phyloP scores from a whole-genome alignment of 495 filamentous ascomycete species.

The Acidomyces sp. region DNA sequence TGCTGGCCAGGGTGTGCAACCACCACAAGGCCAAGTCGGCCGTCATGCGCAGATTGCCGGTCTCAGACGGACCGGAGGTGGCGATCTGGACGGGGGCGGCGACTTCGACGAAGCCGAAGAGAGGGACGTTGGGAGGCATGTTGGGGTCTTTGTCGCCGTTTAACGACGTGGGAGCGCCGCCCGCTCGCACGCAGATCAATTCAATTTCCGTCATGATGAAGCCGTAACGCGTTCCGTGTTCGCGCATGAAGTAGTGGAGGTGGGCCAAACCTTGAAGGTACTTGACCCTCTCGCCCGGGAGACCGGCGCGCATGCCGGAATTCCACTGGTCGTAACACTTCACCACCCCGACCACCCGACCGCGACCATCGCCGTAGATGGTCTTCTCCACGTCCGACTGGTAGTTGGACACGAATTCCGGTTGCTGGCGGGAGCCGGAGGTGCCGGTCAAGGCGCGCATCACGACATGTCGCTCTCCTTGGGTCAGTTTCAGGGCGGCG shows the following conservation, averaged over 20 bases:
- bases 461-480: slow-evolving; percentile 44
- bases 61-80: slow-evolving; percentile 25
- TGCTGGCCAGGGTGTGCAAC: slow-evolving; percentile 73
- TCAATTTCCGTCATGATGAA: slow-evolving; percentile 94
- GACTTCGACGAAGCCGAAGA: slow-evolving; percentile 77
- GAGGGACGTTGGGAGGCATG: slow-evolving; percentile 38
- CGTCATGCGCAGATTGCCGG: slow-evolving; percentile 44
- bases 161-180: slow-evolving; percentile 23
- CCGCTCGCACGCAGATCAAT: slow-evolving; percentile 65
- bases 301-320: slow-evolving; percentile 76
- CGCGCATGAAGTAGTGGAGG: slow-evolving; percentile 78
- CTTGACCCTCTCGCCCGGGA: slow-evolving; percentile 63
- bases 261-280: slow-evolving; percentile 76
- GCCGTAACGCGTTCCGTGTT: slow-evolving; percentile 81
- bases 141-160: too few species aligned
- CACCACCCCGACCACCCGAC: slow-evolving; percentile 73
- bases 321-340: slow-evolving; percentile 89
- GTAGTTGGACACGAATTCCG: slow-evolving; percentile 57
- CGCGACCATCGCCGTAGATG: slow-evolving; percentile 56
- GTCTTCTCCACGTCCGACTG: slow-evolving; percentile 58
- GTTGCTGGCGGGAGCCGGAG: slow-evolving; percentile 29
- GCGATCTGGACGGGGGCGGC: slow-evolving; percentile 45
- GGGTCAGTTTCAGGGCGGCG: slow-evolving; percentile 56
- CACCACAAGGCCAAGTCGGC: slow-evolving; percentile 61
- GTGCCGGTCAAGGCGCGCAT: slow-evolving; percentile 30